These are phyloP conservation scores for Nitzschia putrida DNA, from an alignment of 108 stramenopile genomes.

Conservation along the genomic window DNA sequence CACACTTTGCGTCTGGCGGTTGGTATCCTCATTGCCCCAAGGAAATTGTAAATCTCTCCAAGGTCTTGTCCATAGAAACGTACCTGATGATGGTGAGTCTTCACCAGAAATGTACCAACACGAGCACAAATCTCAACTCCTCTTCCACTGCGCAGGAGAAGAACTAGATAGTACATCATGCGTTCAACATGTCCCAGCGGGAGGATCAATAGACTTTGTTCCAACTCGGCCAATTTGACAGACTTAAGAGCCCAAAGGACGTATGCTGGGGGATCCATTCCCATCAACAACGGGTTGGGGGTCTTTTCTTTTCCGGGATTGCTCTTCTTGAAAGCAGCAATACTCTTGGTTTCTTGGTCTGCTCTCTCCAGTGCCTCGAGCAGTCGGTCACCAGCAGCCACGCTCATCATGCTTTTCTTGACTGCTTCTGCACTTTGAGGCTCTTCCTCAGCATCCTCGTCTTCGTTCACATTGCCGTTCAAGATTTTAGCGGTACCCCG, in stretches of 20 bases:
- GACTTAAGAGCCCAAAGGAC: constrained; percentile 82
- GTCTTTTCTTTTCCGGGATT: constrained; percentile 35
- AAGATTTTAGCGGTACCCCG: constrained; percentile 60
- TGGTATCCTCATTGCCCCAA: too few species aligned
- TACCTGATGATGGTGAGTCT: constrained; percentile 79
- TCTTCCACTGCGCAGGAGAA: constrained; percentile 59
- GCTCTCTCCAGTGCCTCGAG: constrained; percentile 92
- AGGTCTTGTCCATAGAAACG: too few species aligned
- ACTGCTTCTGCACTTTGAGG: constrained; percentile 89
- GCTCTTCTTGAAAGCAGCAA: constrained; percentile 51
- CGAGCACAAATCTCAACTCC: constrained; percentile 83
- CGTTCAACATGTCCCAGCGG: constrained; percentile 80
- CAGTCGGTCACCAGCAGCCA: constrained; percentile 91
- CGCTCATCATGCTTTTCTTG: constrained; percentile 76
- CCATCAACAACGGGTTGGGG: constrained; percentile 79
- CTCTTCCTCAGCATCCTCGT: constrained; percentile 48
- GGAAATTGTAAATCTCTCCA: too few species aligned
- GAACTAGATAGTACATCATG: constrained; percentile 72
- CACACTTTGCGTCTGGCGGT: background rate
- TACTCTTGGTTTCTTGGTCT: constrained; percentile 79
- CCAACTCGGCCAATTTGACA: constrained; percentile 88
- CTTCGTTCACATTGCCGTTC: constrained; percentile 48
- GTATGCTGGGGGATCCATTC: constrained; percentile 84
- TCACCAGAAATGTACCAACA: constrained; percentile 72
- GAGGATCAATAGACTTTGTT: constrained; percentile 89